Conservation (phyloP, 495 filamentous ascomycete genomes). For the Penicillium bovifimosum region DNA sequence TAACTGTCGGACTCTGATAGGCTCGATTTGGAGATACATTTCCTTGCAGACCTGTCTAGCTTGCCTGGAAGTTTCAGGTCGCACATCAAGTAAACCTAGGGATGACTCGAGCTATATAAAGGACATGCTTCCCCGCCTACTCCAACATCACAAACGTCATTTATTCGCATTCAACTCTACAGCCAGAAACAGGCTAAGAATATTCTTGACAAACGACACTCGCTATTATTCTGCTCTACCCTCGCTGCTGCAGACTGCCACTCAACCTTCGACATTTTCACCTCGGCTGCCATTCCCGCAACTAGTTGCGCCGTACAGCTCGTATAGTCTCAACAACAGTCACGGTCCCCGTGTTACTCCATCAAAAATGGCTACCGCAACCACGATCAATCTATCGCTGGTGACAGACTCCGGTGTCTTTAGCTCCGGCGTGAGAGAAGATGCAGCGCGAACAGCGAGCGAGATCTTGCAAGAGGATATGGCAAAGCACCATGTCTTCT, state of each 20-base stretch:
- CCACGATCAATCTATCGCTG: slow-evolving; percentile 52
- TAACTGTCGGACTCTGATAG: slow-evolving; percentile 16
- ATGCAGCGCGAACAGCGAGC: slow-evolving; percentile 54
- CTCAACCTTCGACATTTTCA: not conserved
- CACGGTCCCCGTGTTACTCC: not conserved
- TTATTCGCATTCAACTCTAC: not conserved
- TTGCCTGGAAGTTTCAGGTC: not conserved
- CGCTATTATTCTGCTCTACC: not conserved
- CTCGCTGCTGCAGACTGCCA: not conserved
- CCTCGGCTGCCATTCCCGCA: not conserved
- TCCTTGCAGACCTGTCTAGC: not conserved
- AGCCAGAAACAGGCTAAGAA: not conserved
- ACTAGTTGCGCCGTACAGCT: not conserved
- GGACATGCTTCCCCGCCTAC: not conserved
- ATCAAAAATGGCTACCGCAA: slow-evolving; percentile 56
- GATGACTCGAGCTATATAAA: not conserved
- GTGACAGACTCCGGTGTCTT: slow-evolving; percentile 54
- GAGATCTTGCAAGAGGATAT: slow-evolving; percentile 70
- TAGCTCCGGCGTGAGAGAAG: slow-evolving; percentile 45
- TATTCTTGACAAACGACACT: not conserved
- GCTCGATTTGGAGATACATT: not conserved
- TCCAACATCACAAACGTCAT: not conserved
- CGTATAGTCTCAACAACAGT: not conserved
- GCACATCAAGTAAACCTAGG: not conserved
- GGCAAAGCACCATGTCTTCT: slow-evolving; percentile 72